phyloP scores from a whole-genome alignment of 2,329 filamentous ascomycete genomes.

The Fusarium tupiense region DNA sequence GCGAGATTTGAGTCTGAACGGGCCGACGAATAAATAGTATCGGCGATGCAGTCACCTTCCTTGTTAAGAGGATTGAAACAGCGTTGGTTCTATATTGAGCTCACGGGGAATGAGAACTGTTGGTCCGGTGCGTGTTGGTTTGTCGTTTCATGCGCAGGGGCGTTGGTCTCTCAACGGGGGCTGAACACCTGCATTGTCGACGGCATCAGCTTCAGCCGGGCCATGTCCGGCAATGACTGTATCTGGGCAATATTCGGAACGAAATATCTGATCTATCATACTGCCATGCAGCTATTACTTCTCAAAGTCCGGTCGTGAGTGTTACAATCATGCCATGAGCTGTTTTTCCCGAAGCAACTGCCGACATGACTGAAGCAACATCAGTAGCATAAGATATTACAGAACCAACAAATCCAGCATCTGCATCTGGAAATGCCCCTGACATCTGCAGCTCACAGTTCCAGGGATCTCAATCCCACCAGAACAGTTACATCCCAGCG shows the following conservation, averaged over 20 bases:
- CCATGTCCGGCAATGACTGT: no score
- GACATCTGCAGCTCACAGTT: neutral
- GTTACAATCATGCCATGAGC: neutral
- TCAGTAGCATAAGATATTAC: neutral
- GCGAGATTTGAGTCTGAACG: neutral
- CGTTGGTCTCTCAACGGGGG: neutral
- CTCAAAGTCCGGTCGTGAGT: neutral
- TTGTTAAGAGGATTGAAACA: neutral
- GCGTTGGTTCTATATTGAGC: neutral
- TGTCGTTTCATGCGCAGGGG: neutral
- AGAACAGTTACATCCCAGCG: slow-evolving; percentile 1
- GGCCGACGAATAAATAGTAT: neutral
- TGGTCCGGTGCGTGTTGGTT: neutral
- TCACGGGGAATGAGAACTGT: neutral
- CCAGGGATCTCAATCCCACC: neutral
- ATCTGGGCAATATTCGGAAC: neutral
- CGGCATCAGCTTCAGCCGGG: neutral
- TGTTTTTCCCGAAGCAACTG: neutral
- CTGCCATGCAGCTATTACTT: neutral
- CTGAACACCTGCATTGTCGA: neutral
- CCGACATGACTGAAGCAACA: neutral
- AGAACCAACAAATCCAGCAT: neutral
- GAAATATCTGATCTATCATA: neutral
- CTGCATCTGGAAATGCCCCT: neutral
- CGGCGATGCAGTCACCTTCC: neutral